Base-by-base conservation (phyloP, 176 grass and related monocot genomes). In the Ensete glaucum region DNA sequence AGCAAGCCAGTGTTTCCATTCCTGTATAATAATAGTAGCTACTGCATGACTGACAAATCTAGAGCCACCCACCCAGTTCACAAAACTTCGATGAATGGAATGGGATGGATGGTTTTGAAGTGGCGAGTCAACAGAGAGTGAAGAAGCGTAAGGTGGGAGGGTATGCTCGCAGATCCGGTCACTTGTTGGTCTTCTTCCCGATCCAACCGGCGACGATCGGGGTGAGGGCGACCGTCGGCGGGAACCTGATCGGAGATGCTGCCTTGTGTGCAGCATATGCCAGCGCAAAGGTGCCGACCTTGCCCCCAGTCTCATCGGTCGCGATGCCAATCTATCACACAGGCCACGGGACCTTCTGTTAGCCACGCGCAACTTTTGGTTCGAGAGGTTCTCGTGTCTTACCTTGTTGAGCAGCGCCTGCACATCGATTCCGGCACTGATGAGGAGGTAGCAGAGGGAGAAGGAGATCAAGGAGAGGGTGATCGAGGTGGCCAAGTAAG, bases 191-290 rank as follows among this genome's bases (percentile, higher is more conserved):
- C 77, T 83, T 86, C 87, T 89, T 92, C 58, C 96, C 88, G 9
- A 99, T 89, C 91, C 91, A 99, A 81, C 77, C 64, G 21, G 96
- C 96, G 51, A 99, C 91, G 9, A 99, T 79, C 11, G 96, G 96
- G 62, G 96, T 99, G 15, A 95, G 85, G 29, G 90, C 91, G 69
- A 99, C 91, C 1, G 96, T 99, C 6, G 96, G 96, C 71, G 88
- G 96, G 82, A 99, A 99, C 89, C 96, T 99, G 64, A 99, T 99
- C 54, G 96, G 96, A 15, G 96, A 95, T 70, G 91, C 88, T 1
- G 96, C 96, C 82, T 99, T 91, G 79, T 93, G 94, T 20, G 94
- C 88, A 1, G 94, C 90, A 64, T 93, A 98, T 53, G 94, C 94
- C 76, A 98, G 75, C 63, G 88, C 88, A 70, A 93, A 98, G 8